Evolutionary conservation across 805 yeast genomes (phyloP).

Genomic region (Jamesozyma jinghongensis): DNA sequence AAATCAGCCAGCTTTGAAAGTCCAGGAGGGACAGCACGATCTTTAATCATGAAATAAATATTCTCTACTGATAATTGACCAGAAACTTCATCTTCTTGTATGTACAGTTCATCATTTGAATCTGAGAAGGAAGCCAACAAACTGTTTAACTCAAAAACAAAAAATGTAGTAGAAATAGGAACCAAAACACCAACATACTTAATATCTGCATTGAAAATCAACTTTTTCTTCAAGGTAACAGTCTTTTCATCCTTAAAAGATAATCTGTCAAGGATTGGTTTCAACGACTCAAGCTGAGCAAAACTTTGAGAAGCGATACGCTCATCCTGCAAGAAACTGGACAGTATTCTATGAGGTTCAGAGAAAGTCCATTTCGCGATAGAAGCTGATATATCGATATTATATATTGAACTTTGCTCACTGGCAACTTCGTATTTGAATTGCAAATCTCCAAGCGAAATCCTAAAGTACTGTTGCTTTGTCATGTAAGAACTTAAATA

Average conservation of each 20-base stretch:
- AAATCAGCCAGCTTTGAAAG: constrained; percentile 40
- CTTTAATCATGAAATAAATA: constrained; percentile 25
- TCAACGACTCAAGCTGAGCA: constrained; percentile 8
- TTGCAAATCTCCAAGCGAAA: constrained; percentile 19
- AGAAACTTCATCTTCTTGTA: constrained; percentile 7
- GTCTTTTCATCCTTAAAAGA: not conserved
- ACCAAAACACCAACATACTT: constrained; percentile 24
- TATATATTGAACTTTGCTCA: constrained; percentile 2
- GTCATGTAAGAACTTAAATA: constrained; percentile 21
- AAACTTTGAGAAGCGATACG: constrained; percentile 17
- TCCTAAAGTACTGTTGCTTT: constrained; percentile 20
- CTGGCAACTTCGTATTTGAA: constrained; percentile 5
- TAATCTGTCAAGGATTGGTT: constrained; percentile 1
- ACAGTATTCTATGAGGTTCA: constrained; percentile 22
- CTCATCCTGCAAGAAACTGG: constrained; percentile 23
- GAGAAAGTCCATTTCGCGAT: constrained; percentile 21
- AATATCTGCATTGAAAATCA: constrained; percentile 13
- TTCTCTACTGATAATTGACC: constrained; percentile 26
- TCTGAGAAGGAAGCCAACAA: constrained; percentile 15
- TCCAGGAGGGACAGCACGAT: constrained; percentile 28
- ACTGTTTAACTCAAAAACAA: constrained; percentile 23
- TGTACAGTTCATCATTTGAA: constrained; percentile 2
- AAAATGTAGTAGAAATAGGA: constrained; percentile 22
- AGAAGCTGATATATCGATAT: constrained; percentile 12
- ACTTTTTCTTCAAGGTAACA: not conserved